Evolutionary conservation across 2,329 filamentous ascomycete genomes (phyloP).

Genomic region (Pseudogymnoascus sp.): DNA sequence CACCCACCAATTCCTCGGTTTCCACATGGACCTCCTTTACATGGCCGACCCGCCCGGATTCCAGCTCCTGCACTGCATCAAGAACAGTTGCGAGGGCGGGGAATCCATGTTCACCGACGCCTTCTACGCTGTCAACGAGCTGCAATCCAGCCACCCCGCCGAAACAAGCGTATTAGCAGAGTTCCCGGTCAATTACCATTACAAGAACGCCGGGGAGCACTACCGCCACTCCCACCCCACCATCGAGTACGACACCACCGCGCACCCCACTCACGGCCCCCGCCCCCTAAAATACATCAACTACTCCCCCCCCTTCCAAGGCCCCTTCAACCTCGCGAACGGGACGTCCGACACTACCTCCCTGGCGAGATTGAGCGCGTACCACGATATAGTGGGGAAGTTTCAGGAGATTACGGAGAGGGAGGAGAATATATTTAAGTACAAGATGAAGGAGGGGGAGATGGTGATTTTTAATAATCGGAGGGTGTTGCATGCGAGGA

Average conservation of each 20-base stretch:
- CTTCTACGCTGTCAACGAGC: constrained; percentile 46
- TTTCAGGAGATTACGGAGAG: constrained; percentile 46
- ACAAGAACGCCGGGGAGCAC: constrained; percentile 54
- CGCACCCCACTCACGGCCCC: background rate
- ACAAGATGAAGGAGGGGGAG: constrained; percentile 69
- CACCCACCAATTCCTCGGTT: constrained; percentile 69
- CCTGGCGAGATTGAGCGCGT: background rate
- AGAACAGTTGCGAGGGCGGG: constrained; percentile 70
- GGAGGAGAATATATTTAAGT: constrained; percentile 56
- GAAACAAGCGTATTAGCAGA: constrained; percentile 33
- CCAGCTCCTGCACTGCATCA: constrained; percentile 82
- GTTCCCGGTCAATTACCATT: constrained; percentile 51
- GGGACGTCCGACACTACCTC: constrained; percentile 14
- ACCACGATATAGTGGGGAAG: constrained; percentile 39
- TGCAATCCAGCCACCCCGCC: constrained; percentile 22
- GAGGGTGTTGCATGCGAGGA: constrained; percentile 74
- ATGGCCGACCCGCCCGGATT: constrained; percentile 69
- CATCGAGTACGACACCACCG: constrained; percentile 31
- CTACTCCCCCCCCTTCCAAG: constrained; percentile 79
- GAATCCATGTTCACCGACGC: constrained; percentile 81
- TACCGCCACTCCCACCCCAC: constrained; percentile 54
- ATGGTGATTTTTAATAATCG: constrained; percentile 91
- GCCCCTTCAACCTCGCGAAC: constrained; percentile 33
- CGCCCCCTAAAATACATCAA: constrained; percentile 33
- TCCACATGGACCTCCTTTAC: constrained; percentile 93